Conservation (phyloP, 345 rosid species). For the Orychophragmus violaceus region DNA sequence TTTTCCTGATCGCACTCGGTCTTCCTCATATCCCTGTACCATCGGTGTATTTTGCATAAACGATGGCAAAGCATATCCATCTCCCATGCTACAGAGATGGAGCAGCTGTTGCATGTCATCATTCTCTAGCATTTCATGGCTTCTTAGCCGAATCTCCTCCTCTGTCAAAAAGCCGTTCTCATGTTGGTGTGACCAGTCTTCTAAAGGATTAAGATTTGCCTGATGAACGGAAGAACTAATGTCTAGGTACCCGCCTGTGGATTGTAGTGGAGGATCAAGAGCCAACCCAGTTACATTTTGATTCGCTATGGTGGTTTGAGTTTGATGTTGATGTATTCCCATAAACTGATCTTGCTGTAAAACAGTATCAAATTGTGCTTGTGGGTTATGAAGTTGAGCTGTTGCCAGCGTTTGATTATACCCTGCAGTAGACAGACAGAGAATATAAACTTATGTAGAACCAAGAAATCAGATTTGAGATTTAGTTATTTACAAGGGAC, state of each 20-base stretch:
- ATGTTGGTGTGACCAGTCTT: conserved; percentile 57
- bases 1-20: conserved; percentile 55
- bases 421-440: conserved; percentile 36
- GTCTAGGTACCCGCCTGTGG: conserved; percentile 40
- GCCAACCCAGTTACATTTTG: conserved; percentile 41
- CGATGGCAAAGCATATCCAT: conserved; percentile 44
- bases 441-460: not conserved
- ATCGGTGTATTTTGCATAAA: conserved; percentile 35
- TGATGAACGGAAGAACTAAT: conserved; percentile 35
- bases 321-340: conserved; percentile 36
- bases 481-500: not conserved
- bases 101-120: conserved; percentile 94
- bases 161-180: conserved; percentile 59
- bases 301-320: conserved; percentile 36
- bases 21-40: conserved; percentile 44
- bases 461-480: not conserved
- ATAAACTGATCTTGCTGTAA: conserved; percentile 42
- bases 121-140: conserved; percentile 80
- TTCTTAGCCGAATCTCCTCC: conserved; percentile 71
- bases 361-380: conserved; percentile 34
- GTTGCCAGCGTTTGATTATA: conserved; percentile 38
- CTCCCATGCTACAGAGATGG: conserved; percentile 71
- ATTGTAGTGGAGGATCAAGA: conserved; percentile 55
- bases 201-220: conserved; percentile 48
- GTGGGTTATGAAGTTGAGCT: conserved; percentile 33